Conservation (phyloP, 78 protist species). For the Isochrysis galbana region DNA sequence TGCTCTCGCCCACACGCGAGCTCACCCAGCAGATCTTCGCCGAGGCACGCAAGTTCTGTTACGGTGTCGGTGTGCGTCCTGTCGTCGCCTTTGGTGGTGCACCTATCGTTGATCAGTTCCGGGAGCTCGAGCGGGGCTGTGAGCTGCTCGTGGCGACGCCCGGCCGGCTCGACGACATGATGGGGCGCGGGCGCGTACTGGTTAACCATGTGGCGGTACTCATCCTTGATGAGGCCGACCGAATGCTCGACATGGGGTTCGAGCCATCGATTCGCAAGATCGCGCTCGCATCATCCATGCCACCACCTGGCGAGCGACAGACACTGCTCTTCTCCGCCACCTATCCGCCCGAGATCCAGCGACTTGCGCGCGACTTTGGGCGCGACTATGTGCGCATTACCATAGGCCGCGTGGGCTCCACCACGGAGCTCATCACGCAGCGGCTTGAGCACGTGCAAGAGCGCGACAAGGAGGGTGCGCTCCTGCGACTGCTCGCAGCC, state of each 20-base stretch:
- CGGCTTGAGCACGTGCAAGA: conserved; percentile 48
- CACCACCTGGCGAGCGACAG: conserved; percentile 74
- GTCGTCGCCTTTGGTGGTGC: conserved; percentile 97
- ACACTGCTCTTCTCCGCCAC: conserved; percentile 99
- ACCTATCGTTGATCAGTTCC: not conserved
- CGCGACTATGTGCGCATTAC: conserved; percentile 83
- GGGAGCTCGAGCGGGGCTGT: conserved; percentile 78
- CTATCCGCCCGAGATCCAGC: conserved; percentile 92
- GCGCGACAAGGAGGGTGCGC: conserved; percentile 72
- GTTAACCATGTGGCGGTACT: conserved; percentile 44
- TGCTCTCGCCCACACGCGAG: conserved; percentile 66
- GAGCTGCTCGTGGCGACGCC: conserved; percentile 96
- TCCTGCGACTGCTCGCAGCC: conserved; percentile 68
- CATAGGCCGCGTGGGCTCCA: conserved; percentile 96
- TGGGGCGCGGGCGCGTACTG: conserved; percentile 82
- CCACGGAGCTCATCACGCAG: conserved; percentile 90
- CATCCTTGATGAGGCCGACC: conserved; percentile 93
- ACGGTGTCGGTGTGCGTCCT: conserved; percentile 69
- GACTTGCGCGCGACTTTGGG: conserved; percentile 89
- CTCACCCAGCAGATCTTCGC: not conserved
- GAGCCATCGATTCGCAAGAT: conserved; percentile 97
- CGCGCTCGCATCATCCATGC: conserved; percentile 83
- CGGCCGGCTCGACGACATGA: conserved; percentile 93
- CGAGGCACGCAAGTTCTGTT: conserved; percentile 68
- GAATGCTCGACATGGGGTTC: conserved; percentile 93